A percentile compares a stretch with the other conserved stretches of the same genome.
phyloP scores from a whole-genome alignment of 2,329 filamentous ascomycete species.

The Fusarium sp. region DNA sequence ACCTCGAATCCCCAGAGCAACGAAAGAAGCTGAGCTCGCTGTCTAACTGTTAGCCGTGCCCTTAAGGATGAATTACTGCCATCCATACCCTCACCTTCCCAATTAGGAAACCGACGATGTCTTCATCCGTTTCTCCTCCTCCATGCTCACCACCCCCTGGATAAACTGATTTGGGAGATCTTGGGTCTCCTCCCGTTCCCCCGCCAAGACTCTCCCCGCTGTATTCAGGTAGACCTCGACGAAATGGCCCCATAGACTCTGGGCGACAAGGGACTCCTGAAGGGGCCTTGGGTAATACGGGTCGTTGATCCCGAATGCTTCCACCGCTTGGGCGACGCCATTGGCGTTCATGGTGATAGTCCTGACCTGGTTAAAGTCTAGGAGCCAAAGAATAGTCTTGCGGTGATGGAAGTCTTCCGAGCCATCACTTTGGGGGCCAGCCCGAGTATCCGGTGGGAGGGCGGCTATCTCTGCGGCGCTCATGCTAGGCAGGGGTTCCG shows the following conservation, averaged over 20 bases:
- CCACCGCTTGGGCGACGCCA: constrained; percentile 34
- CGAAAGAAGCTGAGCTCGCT: too few relatives aligned
- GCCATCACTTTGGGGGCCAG: background rate
- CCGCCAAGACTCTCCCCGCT: background rate
- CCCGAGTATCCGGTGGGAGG: background rate
- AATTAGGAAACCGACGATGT: background rate
- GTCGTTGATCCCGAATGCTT: constrained; percentile 37
- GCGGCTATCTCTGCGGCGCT: background rate
- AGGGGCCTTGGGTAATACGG: constrained; percentile 39
- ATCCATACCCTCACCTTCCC: too few relatives aligned
- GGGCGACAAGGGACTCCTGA: background rate
- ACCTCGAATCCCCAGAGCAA: too few relatives aligned
- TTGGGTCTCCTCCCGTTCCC: rapidly evolving
- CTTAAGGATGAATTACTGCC: too few relatives aligned
- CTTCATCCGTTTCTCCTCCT: background rate
- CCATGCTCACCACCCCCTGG: background rate
- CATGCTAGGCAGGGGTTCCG: background rate
- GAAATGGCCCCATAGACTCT: background rate
- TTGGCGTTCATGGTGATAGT: constrained; percentile 35
- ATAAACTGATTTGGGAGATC: background rate
- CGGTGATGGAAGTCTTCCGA: constrained; percentile 21
- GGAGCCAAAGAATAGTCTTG: constrained; percentile 42
- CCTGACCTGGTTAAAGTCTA: constrained; percentile 49
- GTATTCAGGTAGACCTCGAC: background rate
- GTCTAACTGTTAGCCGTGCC: too few relatives aligned